Percentiles rank a stretch among this genome's conserved stretches.
Evolutionary conservation across 2,329 filamentous ascomycete genomes (phyloP).

Genomic region (Alternaria infectoria): DNA sequence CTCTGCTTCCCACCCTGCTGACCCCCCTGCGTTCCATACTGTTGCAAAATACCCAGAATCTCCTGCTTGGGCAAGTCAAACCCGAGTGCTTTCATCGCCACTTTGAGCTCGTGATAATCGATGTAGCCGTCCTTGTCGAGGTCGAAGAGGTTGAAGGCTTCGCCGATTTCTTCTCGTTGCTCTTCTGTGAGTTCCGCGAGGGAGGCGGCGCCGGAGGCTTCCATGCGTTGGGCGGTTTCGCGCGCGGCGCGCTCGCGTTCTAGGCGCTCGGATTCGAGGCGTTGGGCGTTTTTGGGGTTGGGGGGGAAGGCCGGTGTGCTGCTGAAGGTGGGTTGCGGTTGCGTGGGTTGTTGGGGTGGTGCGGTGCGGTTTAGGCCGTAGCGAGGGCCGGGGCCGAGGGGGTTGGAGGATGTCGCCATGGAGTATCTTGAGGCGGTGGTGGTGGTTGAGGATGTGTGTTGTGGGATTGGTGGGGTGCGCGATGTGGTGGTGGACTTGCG

Average conservation of each 20-base stretch:
- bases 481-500: constrained; percentile 1
- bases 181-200: constrained; percentile 76
- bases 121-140: constrained; percentile 93
- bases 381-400: constrained; percentile 63
- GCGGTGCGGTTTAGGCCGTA: constrained; percentile 55
- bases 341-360: constrained; percentile 14
- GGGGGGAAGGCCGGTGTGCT: constrained; percentile 48
- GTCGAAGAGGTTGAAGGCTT: constrained; percentile 97
- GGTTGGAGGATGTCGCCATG: constrained; percentile 61
- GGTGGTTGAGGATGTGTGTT: not conserved
- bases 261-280: constrained; percentile 49
- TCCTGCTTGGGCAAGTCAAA: constrained; percentile 90
- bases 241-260: constrained; percentile 53
- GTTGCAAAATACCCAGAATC: constrained; percentile 79
- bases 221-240: constrained; percentile 43
- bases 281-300: constrained; percentile 50
- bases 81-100: constrained; percentile 92
- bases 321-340: constrained; percentile 35
- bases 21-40: constrained; percentile 63
- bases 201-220: constrained; percentile 55
- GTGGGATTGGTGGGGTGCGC: constrained; percentile 8
- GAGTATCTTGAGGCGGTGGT: too few relatives aligned
- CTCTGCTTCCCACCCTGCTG: not conserved
- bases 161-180: constrained; percentile 89
- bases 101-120: constrained; percentile 98